Percentiles rank a stretch among this genome's conserved stretches.
Conservation (phyloP, 768 basidiomycete genomes). For the Candolleomyces efflorescens region DNA sequence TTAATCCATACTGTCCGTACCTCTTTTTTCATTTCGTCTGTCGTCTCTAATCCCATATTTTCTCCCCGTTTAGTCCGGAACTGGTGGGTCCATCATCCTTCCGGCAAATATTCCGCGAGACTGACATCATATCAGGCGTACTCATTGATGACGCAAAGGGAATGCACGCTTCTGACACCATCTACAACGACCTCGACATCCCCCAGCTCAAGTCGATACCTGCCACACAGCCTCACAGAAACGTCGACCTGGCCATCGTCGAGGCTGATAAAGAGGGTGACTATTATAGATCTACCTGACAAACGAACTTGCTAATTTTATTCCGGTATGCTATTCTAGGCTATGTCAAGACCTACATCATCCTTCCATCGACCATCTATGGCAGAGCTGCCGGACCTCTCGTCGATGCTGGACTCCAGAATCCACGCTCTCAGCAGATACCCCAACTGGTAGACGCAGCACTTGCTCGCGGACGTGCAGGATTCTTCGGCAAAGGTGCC, state of each 20-base stretch:
- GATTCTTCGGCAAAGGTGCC: constrained; percentile 48
- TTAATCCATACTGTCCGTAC: constrained; percentile 41
- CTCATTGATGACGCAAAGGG: constrained; percentile 41
- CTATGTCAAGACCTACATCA: constrained; percentile 47
- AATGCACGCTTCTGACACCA: constrained; percentile 26
- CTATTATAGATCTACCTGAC: background rate
- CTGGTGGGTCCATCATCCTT: constrained; percentile 18
- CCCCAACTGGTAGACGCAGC: constrained; percentile 38
- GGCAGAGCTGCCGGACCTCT: constrained; percentile 42
- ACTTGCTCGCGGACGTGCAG: constrained; percentile 41
- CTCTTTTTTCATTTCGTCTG: background rate
- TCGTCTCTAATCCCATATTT: background rate
- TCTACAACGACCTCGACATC: constrained; percentile 49
- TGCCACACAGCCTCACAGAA: constrained; percentile 40
- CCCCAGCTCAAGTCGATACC: constrained; percentile 41
- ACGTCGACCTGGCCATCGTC: constrained; percentile 45
- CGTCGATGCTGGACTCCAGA: constrained; percentile 47
- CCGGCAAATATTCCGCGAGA: background rate
- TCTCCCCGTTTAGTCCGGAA: constrained; percentile 23
- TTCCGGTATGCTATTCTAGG: constrained; percentile 23
- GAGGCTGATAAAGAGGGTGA: constrained; percentile 46
- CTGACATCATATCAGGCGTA: constrained; percentile 25
- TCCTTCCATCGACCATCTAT: constrained; percentile 52
- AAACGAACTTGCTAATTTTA: background rate
- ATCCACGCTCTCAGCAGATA: constrained; percentile 47